Evolutionary conservation across 306 rosid genomes (phyloP).

Genomic region (Prunus campanulata): DNA sequence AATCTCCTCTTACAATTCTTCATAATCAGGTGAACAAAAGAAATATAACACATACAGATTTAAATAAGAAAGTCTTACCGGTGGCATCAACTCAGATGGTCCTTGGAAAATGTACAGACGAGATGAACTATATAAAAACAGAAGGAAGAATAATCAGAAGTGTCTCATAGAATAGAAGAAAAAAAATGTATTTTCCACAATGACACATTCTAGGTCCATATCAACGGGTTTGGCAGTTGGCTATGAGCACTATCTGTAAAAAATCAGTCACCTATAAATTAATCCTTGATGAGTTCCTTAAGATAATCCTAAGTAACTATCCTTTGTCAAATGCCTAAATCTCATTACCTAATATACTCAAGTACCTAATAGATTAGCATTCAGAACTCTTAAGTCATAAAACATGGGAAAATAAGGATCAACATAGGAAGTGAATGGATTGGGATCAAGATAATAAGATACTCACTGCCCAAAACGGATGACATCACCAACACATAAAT

Average conservation of each 20-base stretch:
- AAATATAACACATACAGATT: not conserved
- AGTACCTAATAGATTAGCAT: not conserved
- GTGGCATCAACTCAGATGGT: slow-evolving; percentile 85
- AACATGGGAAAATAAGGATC: slow-evolving; percentile 12
- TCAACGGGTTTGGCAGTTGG: not conserved
- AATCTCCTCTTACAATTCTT: too few relatives aligned
- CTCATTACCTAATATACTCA: not conserved
- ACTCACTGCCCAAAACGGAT: slow-evolving; percentile 90
- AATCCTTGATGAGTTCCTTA: not conserved
- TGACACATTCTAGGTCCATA: too few relatives aligned
- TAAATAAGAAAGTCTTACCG: slow-evolving; percentile 47
- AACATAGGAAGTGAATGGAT: not conserved
- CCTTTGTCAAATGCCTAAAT: not conserved
- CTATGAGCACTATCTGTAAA: not conserved
- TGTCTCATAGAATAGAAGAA: not conserved
- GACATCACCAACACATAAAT: slow-evolving; percentile 91
- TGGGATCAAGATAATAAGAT: slow-evolving; percentile 10
- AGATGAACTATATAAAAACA: slow-evolving; percentile 62
- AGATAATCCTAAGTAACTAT: not conserved
- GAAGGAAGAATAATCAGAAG: slow-evolving; percentile 21
- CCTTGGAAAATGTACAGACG: slow-evolving; percentile 96
- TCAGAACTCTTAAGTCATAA: not conserved
- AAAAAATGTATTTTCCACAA: not conserved
- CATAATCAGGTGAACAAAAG: not conserved
- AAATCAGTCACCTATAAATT: not conserved